Conservation (phyloP, 1,139 yeast species). For the Yarrowia galli region DNA sequence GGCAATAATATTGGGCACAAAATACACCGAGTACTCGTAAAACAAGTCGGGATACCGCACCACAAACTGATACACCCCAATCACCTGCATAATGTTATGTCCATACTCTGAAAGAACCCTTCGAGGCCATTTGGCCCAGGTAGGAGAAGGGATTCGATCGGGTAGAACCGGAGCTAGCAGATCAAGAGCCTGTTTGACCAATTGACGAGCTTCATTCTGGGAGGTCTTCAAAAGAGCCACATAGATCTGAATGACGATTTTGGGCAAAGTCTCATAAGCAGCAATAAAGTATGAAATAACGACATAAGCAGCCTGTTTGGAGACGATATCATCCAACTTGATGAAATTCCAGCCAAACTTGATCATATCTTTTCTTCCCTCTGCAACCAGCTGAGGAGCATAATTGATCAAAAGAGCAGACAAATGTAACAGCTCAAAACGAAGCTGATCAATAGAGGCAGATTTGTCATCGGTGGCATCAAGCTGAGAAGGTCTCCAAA, state of each 20-base stretch:
- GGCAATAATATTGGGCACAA: constrained; percentile 86
- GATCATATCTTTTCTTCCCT: constrained; percentile 83
- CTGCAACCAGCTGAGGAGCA: constrained; percentile 66
- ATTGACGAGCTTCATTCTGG: constrained; percentile 80
- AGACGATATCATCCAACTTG: constrained; percentile 84
- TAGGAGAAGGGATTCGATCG: constrained; percentile 67
- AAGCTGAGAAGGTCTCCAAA: constrained; percentile 75
- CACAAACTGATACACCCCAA: constrained; percentile 88
- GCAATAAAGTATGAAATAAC: constrained; percentile 87
- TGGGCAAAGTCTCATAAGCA: constrained; percentile 87
- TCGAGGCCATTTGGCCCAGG: constrained; percentile 97
- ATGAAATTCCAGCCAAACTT: constrained; percentile 95
- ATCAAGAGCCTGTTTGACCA: constrained; percentile 89
- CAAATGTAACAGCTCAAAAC: constrained; percentile 80
- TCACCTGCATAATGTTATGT: constrained; percentile 78
- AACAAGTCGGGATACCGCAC: constrained; percentile 86
- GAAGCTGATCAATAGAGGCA: constrained; percentile 75
- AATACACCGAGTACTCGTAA: constrained; percentile 86
- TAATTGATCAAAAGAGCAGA: constrained; percentile 78
- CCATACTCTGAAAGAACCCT: constrained; percentile 92
- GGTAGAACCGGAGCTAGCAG: constrained; percentile 89
- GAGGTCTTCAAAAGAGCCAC: constrained; percentile 87
- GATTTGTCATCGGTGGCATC: constrained; percentile 57
- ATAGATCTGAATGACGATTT: constrained; percentile 89
- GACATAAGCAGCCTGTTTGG: constrained; percentile 93